A percentile compares a stretch with the other conserved stretches of the same genome.
phyloP scores from a whole-genome alignment of 2,329 filamentous ascomycete genomes.

The Arthrobotrys musiformis region DNA sequence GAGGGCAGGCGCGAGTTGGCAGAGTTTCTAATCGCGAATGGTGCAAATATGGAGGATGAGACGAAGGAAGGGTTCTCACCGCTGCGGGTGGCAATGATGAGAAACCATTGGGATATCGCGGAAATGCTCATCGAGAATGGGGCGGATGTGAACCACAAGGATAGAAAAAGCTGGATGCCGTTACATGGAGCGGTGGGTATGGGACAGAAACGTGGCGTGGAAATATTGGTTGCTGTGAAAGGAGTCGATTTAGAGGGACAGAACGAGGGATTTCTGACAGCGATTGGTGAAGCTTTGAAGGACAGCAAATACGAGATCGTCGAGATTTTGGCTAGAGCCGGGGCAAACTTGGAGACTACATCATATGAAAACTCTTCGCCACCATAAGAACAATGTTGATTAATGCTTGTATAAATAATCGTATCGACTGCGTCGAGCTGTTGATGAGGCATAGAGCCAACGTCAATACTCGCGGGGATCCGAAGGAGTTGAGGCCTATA shows the following conservation, averaged over 20 bases:
- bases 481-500: conserved; percentile 19
- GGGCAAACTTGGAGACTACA: conserved; percentile 30
- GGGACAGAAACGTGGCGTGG: conserved; percentile 25
- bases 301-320: conserved; percentile 27
- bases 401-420: conserved; percentile 1
- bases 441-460: conserved; percentile 36
- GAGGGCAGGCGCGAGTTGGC: conserved; percentile 32
- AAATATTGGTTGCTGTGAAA: conserved; percentile 44
- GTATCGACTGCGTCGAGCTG: conserved; percentile 12
- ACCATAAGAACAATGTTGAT: conserved; percentile 23
- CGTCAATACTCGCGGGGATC: conserved; percentile 33
- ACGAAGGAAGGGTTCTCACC: conserved; percentile 35
- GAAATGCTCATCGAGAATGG: conserved; percentile 33
- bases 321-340: conserved; percentile 22
- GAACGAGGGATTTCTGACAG: conserved; percentile 21
- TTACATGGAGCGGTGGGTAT: conserved; percentile 35
- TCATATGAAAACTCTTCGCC: conserved; percentile 12
- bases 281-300: conserved; percentile 38
- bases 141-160: conserved; percentile 42
- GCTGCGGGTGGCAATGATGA: conserved; percentile 30
- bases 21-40: conserved; percentile 42
- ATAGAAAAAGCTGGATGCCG: conserved; percentile 36
- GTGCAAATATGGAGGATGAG: conserved; percentile 45
- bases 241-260: conserved; percentile 33
- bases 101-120: conserved; percentile 22